Evolutionary conservation across 148 eudicot species (phyloP).

Genomic region (Agrostemma githago): DNA sequence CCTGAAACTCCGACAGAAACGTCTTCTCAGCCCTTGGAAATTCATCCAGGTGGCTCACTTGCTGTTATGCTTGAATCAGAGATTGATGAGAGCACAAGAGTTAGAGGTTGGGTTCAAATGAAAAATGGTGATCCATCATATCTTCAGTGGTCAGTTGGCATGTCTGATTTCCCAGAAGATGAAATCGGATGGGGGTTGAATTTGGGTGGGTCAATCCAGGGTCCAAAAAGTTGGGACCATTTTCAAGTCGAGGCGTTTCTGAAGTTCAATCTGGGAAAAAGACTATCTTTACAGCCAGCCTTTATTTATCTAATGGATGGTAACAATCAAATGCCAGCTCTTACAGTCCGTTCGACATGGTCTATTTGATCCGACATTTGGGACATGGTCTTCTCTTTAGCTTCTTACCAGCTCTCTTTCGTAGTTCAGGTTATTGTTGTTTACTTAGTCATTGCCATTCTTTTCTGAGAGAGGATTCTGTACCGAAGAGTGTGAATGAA

Average conservation of each 20-base stretch:
- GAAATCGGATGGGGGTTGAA: conserved; percentile 92
- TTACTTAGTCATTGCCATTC: neutral
- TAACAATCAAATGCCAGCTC: conserved; percentile 51
- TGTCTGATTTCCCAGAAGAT: conserved; percentile 72
- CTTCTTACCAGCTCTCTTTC: neutral
- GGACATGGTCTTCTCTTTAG: neutral
- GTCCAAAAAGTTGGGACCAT: conserved; percentile 51
- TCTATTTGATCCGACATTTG: conserved; percentile 35
- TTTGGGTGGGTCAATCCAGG: conserved; percentile 54
- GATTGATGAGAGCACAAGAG: conserved; percentile 63
- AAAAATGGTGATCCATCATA: conserved; percentile 37
- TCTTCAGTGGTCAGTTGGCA: conserved; percentile 68
- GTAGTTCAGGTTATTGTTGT: neutral
- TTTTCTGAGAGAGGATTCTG: neutral
- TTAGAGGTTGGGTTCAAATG: conserved; percentile 79
- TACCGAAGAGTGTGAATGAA: neutral
- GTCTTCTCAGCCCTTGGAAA: conserved; percentile 27
- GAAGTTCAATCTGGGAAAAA: conserved; percentile 56
- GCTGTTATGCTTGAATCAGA: conserved; percentile 73
- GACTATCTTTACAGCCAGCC: conserved; percentile 59
- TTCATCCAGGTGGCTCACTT: conserved; percentile 34
- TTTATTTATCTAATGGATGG: conserved; percentile 58
- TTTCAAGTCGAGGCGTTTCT: conserved; percentile 70
- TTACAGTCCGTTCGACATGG: conserved; percentile 66
- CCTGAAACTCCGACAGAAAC: conserved; percentile 31